A percentile compares a stretch with the other conserved stretches of the same genome.
phyloP scores from a whole-genome alignment of 768 basidiomycete species.

The Clathrus columnatus region DNA sequence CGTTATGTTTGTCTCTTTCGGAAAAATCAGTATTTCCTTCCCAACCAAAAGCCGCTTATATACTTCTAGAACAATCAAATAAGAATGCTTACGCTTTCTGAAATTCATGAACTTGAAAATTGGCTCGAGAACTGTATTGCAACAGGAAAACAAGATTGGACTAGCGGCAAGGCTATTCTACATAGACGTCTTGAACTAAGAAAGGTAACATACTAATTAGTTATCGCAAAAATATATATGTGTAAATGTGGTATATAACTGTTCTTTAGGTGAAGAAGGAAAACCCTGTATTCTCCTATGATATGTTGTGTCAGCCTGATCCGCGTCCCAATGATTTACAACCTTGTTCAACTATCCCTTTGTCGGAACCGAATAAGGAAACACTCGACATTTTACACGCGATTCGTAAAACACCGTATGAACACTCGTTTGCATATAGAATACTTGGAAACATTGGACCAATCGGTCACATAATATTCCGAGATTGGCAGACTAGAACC shows the following conservation, averaged over 20 bases:
- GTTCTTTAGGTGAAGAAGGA: neutral
- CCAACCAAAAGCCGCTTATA: neutral
- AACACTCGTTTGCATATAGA: slow-evolving; percentile 58
- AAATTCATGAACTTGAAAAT: slow-evolving; percentile 1
- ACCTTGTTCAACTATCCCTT: slow-evolving; percentile 22
- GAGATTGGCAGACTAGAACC: slow-evolving; percentile 64
- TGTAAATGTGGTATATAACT: neutral
- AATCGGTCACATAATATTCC: slow-evolving; percentile 37
- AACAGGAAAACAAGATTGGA: slow-evolving; percentile 5
- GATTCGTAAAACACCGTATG: slow-evolving; percentile 57
- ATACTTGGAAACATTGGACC: slow-evolving; percentile 34
- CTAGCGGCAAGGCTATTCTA: slow-evolving; percentile 6
- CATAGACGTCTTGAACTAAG: neutral
- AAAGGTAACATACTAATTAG: neutral
- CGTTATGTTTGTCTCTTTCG: slow-evolving; percentile 2
- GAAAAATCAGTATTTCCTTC: neutral
- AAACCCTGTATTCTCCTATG: neutral
- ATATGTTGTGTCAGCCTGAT: neutral
- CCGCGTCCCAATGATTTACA: slow-evolving; percentile 11
- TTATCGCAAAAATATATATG: neutral
- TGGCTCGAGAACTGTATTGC: slow-evolving; percentile 1
- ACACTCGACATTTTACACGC: slow-evolving; percentile 44
- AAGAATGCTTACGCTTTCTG: slow-evolving; percentile 1
- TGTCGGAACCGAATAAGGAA: slow-evolving; percentile 19
- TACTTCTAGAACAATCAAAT: neutral